Base-by-base conservation (phyloP, 352 stramenopile species). In the Phytophthora kernoviae region DNA sequence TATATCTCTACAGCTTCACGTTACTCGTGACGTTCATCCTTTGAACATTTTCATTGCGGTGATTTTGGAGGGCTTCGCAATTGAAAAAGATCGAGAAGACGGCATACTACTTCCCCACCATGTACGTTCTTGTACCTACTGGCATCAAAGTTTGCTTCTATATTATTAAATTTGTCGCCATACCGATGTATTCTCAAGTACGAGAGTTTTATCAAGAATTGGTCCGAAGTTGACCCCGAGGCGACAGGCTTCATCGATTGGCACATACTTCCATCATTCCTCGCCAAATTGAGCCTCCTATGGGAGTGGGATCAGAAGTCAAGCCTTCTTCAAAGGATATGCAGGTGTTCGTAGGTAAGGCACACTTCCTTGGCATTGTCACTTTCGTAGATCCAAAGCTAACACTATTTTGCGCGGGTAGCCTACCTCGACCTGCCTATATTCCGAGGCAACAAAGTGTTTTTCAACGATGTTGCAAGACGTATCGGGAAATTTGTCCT, bases 41-140 rank as follows among this genome's bases (percentile, higher is more conserved):
- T 65, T 98, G 26, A 97, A 97, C 51, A 88, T 98, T 50, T 96
- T 97, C 70, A 94, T 98, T 45, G 92, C 84, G 15, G 86, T 97
- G 34, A 94, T 98, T 37, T 79, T 97, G 22, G 87, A 97, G 41
- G 86, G 84, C 10, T 98, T 97, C 62, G 79, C 93, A 18, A 88
- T 88, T 30, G 80, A 79, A 42, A 85, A 81, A 57, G 86, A 94
- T 47, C 70, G 84, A 9, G 80, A 90, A 20, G 70, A 81, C 24
- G 73, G 73, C 7, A 54, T 90, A 10, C 46, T 90, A 2, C 66
- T 85, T 17, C 80, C 77, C 2, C 57, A 84, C 44, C 73, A 90
- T 49, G 80, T 90, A 77, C 14, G 73, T 63, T 18, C 1, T 3
- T 32, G 14, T 10, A 30, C 18, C 59, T n/a, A n/a, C n/a, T n/a